Evolutionary conservation across 257 asterid genomes (phyloP).

Genomic region (Solanum bulbocastanum): DNA sequence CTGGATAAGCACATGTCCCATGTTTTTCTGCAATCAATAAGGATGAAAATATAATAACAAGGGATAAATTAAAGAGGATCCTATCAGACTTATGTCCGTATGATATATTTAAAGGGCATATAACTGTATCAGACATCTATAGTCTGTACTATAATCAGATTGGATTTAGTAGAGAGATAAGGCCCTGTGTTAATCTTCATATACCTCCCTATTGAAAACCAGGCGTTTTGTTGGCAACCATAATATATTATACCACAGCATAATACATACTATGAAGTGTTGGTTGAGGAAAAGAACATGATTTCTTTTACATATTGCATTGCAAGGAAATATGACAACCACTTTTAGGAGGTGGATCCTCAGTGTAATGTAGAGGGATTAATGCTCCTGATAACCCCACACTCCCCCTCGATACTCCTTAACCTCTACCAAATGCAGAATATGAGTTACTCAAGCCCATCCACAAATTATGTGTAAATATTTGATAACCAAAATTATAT

Average conservation of each 20-base stretch:
- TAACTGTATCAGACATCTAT: background rate
- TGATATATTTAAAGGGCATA: background rate
- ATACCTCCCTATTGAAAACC: background rate
- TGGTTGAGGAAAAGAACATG: background rate
- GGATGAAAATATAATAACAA: background rate
- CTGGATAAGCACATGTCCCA: slow-evolving; percentile 80
- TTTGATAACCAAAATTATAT: background rate
- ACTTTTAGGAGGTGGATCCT: background rate
- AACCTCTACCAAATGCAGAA: background rate
- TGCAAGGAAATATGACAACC: background rate
- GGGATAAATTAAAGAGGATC: background rate
- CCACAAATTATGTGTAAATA: background rate
- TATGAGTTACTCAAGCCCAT: background rate
- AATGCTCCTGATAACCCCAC: background rate
- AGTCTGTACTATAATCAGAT: background rate
- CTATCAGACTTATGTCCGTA: background rate
- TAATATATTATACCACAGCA: background rate
- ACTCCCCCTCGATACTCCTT: background rate
- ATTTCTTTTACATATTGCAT: background rate
- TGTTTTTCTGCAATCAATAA: slow-evolving; percentile 58
- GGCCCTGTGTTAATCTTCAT: background rate
- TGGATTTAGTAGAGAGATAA: background rate
- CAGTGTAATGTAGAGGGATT: background rate
- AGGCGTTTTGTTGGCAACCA: background rate
- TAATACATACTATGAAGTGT: background rate